A percentile compares a stretch with the other conserved stretches of the same genome.
These are phyloP conservation scores for Coemansia sp. DNA, from an alignment of 192 early-diverging fungal genomes.

Conservation along the genomic window DNA sequence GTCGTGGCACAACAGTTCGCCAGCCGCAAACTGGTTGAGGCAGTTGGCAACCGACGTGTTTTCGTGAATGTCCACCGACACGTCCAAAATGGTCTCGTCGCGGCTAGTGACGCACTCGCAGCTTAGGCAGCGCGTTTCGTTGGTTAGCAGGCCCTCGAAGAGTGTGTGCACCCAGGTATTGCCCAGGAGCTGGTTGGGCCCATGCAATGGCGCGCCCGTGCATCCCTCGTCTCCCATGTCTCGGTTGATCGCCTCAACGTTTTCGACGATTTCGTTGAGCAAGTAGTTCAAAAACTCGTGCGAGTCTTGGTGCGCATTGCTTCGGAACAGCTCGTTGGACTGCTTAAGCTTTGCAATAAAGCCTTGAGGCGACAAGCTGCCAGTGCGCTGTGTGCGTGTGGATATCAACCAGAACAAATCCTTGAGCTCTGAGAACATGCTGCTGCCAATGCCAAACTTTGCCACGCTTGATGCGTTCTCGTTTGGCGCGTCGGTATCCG, in stretches of 20 bases:
- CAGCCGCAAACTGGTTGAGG: slow-evolving; percentile 92
- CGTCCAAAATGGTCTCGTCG: slow-evolving; percentile 93
- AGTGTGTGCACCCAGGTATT: slow-evolving; percentile 91
- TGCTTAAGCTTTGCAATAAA: slow-evolving; percentile 90
- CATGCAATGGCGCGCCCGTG: slow-evolving; percentile 27
- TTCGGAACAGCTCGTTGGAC: slow-evolving; percentile 91
- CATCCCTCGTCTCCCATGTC: slow-evolving; percentile 45
- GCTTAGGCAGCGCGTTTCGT: slow-evolving; percentile 95
- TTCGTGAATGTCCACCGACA: slow-evolving; percentile 95
- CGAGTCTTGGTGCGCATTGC: slow-evolving; percentile 95
- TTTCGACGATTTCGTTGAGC: slow-evolving; percentile 89
- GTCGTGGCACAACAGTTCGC: slow-evolving; percentile 91
- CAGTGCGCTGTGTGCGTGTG: slow-evolving; percentile 77
- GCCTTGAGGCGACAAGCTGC: slow-evolving; percentile 75
- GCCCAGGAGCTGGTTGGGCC: slow-evolving; percentile 16
- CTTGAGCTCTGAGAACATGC: slow-evolving; percentile 79
- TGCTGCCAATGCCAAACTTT: slow-evolving; percentile 64
- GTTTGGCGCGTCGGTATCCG: slow-evolving; percentile 11
- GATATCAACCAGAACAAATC: slow-evolving; percentile 84
- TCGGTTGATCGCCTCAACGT: slow-evolving; percentile 61
- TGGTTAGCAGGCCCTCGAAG: slow-evolving; percentile 92
- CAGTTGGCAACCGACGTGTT: slow-evolving; percentile 93
- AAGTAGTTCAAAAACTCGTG: slow-evolving; percentile 97
- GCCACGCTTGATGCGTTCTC: slow-evolving; percentile 43
- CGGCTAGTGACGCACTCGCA: slow-evolving; percentile 94